These are phyloP conservation scores for Verticillium zaregamsianum DNA, from an alignment of 2,329 filamentous ascomycete species.

Conservation along the genomic window DNA sequence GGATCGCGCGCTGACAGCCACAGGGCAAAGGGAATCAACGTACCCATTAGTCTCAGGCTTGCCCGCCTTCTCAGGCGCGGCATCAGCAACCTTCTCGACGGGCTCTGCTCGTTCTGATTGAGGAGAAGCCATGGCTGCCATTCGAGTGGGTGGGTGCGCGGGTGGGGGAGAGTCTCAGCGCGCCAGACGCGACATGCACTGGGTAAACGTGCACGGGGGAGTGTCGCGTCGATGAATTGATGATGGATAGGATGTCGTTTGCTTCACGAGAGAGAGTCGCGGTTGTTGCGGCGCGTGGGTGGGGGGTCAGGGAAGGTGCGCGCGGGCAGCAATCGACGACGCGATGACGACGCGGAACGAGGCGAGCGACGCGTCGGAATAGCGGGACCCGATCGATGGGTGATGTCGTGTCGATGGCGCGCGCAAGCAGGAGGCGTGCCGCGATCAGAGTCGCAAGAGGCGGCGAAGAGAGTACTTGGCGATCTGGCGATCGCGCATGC, in stretches of 20 bases:
- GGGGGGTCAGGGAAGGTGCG: neutral
- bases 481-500: conserved; percentile 4
- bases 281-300: neutral
- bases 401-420: neutral
- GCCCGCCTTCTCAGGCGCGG: conserved; percentile 21
- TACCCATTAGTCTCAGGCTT: conserved; percentile 33
- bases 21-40: conserved; percentile 16
- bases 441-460: neutral
- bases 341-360: neutral
- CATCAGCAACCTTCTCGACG: conserved; percentile 43
- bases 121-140: conserved; percentile 51
- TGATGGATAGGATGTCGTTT: neutral
- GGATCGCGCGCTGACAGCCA: neutral
- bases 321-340: neutral
- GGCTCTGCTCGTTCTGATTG: conserved; percentile 32
- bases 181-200: conserved; percentile 32
- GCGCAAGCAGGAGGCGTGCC: neutral
- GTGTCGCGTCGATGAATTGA: neutral
- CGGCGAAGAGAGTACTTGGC: neutral
- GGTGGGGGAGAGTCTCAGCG: conserved; percentile 17
- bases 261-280: neutral
- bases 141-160: conserved; percentile 28
- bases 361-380: neutral
- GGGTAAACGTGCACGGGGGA: conserved; percentile 3
- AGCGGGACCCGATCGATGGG: neutral